Base-by-base conservation (phyloP, 2,329 filamentous ascomycete genomes). In the Exserohilum rostratum region DNA sequence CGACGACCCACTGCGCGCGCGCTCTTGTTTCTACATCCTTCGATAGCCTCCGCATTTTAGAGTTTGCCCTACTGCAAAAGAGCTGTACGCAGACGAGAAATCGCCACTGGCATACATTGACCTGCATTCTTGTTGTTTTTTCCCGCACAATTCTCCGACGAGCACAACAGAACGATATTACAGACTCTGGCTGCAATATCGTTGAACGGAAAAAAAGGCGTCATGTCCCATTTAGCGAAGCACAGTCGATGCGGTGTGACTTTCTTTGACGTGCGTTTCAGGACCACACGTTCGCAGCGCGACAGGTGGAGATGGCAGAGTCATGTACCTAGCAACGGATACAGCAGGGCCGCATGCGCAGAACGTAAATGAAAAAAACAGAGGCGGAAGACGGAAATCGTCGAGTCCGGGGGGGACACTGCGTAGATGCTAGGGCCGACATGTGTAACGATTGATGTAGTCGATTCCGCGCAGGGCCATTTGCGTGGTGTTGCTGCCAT, bases 281-380 rank as follows among this genome's bases (percentile, higher is more conserved):
- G 45, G 50, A 7, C 48, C 39, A 57, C 35, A 62, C 38, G 58
- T 64, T 61, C 57, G 42, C 40, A 53, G 53, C 48, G 53, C 53
- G 47, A 54, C 50, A 39, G 7, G 52, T 44, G 47, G 47, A 50
- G 43, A 27, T 39, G 25, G 7, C 37, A 46, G 27, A 17, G 46
- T 57, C 64, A 55, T 46, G 49, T 52, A 44, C 60, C 38, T 51
- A 45, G 43, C 40, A 42, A 43, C 55, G 55, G 55, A 46, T 55
- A 51, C 46, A 25, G 22, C 22, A 25, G 22, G 22, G 22, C 22
- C 22, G 22, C 7, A 25, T 25, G 7, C 22, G 22, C 22, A 25
- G 4, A 25, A 25, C 22, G 4, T 4, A 25, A 25, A 7, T 7
- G 22, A 7, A 25, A 25, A 25, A 25, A 25, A 4, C 46, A 55